These are phyloP conservation scores for Karstenula rhodostoma DNA, from an alignment of 2,329 filamentous ascomycete species.

Conservation along the genomic window DNA sequence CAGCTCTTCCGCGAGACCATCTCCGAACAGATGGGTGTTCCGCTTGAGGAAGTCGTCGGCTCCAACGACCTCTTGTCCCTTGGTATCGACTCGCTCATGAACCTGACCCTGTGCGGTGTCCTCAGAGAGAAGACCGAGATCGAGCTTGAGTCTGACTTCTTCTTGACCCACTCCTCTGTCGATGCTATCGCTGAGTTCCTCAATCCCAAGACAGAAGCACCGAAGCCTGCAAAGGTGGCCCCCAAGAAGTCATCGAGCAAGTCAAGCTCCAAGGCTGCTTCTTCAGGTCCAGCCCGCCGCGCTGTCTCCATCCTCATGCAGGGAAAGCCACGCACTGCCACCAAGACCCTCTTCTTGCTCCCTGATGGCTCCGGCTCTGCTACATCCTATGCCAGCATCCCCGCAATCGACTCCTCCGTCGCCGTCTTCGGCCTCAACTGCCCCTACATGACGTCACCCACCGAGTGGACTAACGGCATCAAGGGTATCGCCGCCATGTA, in stretches of 20 bases:
- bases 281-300: conserved; percentile 9
- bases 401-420: conserved; percentile 54
- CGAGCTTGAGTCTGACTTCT: conserved; percentile 13
- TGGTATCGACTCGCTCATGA: conserved; percentile 22
- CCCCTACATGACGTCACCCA: conserved; percentile 47
- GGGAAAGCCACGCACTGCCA: conserved; percentile 52
- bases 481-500: conserved; percentile 65
- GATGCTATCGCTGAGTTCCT: conserved; percentile 11
- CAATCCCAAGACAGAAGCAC: neutral
- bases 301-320: conserved; percentile 52
- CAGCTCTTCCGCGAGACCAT: conserved; percentile 16
- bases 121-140: conserved; percentile 19
- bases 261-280: conserved; percentile 7
- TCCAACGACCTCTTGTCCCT: conserved; percentile 13
- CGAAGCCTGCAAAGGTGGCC: conserved; percentile 1
- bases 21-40: conserved; percentile 18
- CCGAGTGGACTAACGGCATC: conserved; percentile 45
- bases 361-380: conserved; percentile 60
- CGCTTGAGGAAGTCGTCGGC: conserved; percentile 12
- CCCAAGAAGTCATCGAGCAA: conserved; percentile 8
- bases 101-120: conserved; percentile 19
- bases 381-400: conserved; percentile 51
- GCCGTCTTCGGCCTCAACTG: conserved; percentile 62
- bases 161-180: conserved; percentile 7
- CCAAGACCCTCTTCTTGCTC: conserved; percentile 52